A percentile compares a stretch with the other conserved stretches of the same genome.
Conservation (phyloP, 345 rosid species). For the Nephelium lappaceum region DNA sequence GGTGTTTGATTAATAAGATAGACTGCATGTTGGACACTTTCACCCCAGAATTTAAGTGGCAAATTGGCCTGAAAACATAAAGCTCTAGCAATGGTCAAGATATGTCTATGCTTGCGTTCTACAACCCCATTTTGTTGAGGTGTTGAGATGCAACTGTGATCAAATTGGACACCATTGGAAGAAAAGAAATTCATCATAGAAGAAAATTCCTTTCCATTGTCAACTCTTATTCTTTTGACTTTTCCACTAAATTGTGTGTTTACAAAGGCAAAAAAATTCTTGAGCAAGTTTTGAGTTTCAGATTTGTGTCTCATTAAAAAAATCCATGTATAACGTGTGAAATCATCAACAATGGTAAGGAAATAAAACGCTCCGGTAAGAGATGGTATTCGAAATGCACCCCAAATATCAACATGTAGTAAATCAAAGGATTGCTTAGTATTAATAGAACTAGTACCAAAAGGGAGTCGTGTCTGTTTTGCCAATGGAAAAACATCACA, state of each 20-base stretch:
- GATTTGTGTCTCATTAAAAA: too few relatives aligned
- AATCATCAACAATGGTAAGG: conserved; percentile 1
- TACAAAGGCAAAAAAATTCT: too few relatives aligned
- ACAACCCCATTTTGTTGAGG: not conserved
- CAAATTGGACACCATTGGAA: too few relatives aligned
- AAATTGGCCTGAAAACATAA: too few relatives aligned
- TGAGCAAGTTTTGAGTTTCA: too few relatives aligned
- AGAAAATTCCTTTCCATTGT: too few relatives aligned
- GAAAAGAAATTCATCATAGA: too few relatives aligned
- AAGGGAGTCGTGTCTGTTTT: conserved; percentile 4
- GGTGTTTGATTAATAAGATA: too few relatives aligned
- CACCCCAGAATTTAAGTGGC: not conserved
- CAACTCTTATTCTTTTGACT: too few relatives aligned
- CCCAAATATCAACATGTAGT: not conserved
- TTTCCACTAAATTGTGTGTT: too few relatives aligned
- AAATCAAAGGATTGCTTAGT: not conserved
- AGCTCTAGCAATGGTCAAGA: not conserved
- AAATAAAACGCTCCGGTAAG: not conserved
- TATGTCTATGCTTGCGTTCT: not conserved
- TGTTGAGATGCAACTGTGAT: not conserved
- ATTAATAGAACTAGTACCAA: not conserved
- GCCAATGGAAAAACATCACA: conserved; percentile 13
- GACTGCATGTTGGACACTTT: not conserved
- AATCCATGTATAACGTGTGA: too few relatives aligned
- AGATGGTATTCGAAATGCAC: not conserved